phyloP scores from a whole-genome alignment of 202 grass and related monocot genomes.

The Schoenoplectus triqueter region DNA sequence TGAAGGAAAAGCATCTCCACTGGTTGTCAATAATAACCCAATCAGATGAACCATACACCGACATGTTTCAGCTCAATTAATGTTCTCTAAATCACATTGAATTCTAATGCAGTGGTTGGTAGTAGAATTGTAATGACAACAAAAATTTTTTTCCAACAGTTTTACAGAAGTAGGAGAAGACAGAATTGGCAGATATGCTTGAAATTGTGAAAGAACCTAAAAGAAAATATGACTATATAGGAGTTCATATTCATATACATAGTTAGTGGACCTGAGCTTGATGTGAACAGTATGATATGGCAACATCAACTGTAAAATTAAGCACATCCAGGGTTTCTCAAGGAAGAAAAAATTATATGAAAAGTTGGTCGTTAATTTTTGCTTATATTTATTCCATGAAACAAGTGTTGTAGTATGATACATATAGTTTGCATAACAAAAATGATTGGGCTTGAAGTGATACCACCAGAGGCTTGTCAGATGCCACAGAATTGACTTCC shows the following conservation, averaged over 20 bases:
- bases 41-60: not conserved
- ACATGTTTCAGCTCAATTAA: conserved; percentile 8
- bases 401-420: not conserved
- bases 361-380: no score
- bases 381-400: not conserved
- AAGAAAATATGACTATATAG: conserved; percentile 7
- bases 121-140: not conserved
- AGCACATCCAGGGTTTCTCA: not conserved
- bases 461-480: conserved; percentile 16
- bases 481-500: conserved; percentile 12
- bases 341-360: not conserved
- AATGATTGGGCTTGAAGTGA: not conserved
- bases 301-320: not conserved
- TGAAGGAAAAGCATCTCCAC: no score
- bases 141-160: not conserved
- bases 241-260: conserved; percentile 26
- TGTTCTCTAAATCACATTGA: conserved; percentile 18
- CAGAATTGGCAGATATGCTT: not conserved
- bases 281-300: not conserved
- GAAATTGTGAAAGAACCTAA: not conserved
- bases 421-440: not conserved
- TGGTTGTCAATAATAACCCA: not conserved
- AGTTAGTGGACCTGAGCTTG: not conserved
- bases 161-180: conserved; percentile 5
- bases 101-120: conserved; percentile 1